A percentile compares a stretch with the other conserved stretches of the same genome.
Conservation (phyloP, 2,329 filamentous ascomycete species). For the Blumeriella jaapii region DNA sequence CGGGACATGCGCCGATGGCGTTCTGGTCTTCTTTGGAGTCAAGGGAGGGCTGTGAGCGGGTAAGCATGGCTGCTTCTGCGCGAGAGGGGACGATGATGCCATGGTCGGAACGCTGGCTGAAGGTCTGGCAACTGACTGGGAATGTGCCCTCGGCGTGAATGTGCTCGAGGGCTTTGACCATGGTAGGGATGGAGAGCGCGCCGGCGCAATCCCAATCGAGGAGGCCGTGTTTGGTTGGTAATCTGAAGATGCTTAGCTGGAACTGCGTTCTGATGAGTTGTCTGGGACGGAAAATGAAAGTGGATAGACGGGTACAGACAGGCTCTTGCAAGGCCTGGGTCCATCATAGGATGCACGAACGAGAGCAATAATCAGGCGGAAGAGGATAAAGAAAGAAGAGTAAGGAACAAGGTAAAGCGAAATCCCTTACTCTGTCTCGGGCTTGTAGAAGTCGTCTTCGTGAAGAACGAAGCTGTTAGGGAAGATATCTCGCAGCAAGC, state of each 20-base stretch:
- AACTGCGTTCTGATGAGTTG: too few species aligned
- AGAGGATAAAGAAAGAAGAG: neutral
- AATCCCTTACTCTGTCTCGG: conserved; percentile 55
- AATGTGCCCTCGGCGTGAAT: conserved; percentile 58
- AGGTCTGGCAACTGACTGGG: conserved; percentile 37
- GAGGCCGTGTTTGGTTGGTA: conserved; percentile 47
- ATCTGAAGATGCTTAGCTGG: conserved; percentile 27
- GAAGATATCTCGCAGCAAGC: conserved; percentile 74
- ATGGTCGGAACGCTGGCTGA: conserved; percentile 13
- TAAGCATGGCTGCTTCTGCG: conserved; percentile 7
- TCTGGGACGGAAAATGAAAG: too few species aligned
- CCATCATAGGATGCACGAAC: neutral
- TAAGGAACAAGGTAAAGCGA: neutral
- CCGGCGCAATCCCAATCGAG: conserved; percentile 89
- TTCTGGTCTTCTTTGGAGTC: conserved; percentile 53
- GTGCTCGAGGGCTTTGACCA: conserved; percentile 55
- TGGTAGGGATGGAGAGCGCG: conserved; percentile 58
- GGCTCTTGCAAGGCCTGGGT: too few species aligned
- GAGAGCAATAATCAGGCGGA: neutral
- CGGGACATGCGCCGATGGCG: conserved; percentile 43
- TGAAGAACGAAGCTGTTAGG: conserved; percentile 73
- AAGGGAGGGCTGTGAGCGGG: conserved; percentile 33
- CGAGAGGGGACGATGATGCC: neutral
- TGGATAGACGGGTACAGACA: too few species aligned
- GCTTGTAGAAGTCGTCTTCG: conserved; percentile 89